These are phyloP conservation scores for Psilocybe tampanensis DNA, from an alignment of 768 basidiomycete species.

Conservation along the genomic window DNA sequence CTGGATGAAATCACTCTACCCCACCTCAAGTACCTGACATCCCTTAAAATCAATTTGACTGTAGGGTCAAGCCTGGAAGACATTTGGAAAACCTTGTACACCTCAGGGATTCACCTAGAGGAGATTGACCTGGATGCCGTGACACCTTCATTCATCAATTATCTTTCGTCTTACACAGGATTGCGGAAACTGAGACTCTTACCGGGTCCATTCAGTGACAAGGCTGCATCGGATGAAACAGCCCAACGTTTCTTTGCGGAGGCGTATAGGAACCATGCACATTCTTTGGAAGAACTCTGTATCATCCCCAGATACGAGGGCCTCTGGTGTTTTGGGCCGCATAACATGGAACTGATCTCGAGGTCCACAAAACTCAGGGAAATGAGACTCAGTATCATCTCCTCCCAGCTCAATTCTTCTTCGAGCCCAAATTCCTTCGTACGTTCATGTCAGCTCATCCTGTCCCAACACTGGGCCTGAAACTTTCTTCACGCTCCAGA, in stretches of 20 bases:
- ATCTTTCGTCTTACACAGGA: slow-evolving; percentile 8
- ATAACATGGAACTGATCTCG: background rate
- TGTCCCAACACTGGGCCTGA: background rate
- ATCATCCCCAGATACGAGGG: background rate
- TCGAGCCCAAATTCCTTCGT: background rate
- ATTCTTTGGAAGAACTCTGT: background rate
- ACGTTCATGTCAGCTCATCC: background rate
- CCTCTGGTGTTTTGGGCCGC: slow-evolving; percentile 4
- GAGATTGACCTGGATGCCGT: background rate
- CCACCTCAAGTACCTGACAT: background rate
- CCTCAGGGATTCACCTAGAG: background rate
- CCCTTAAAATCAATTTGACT: background rate
- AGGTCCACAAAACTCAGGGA: background rate
- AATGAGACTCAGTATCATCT: background rate
- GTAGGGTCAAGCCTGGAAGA: background rate
- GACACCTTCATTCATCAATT: background rate
- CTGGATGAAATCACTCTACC: background rate
- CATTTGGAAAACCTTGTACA: background rate
- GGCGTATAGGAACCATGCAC: background rate
- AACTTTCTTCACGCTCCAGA: background rate
- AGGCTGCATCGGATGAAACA: background rate
- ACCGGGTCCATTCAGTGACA: background rate
- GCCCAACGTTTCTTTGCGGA: background rate
- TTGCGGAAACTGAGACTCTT: background rate
- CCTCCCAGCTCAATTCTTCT: background rate